These are phyloP conservation scores for Sporothrix humicola DNA, from an alignment of 2,329 filamentous ascomycete species.

Conservation along the genomic window DNA sequence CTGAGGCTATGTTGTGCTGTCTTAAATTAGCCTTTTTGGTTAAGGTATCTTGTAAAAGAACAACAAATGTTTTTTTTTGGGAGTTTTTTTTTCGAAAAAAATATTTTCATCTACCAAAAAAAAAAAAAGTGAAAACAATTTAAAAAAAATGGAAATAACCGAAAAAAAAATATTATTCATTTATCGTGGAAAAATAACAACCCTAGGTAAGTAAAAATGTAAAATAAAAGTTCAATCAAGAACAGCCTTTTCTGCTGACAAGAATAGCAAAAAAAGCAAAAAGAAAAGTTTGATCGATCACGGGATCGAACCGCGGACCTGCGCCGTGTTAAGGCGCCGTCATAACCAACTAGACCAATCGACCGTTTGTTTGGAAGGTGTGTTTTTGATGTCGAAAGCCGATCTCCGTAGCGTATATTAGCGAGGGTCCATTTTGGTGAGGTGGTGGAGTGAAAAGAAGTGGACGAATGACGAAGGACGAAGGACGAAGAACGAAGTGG, in stretches of 20 bases:
- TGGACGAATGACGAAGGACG: no score
- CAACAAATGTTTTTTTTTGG: no score
- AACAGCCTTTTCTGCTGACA: neutral
- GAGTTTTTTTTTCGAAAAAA: no score
- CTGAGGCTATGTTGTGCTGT: no score
- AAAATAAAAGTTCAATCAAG: neutral
- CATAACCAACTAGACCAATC: slow-evolving; percentile 33
- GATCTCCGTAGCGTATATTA: slow-evolving; percentile 8
- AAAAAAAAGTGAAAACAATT: no score
- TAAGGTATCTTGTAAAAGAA: no score
- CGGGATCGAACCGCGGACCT: slow-evolving; percentile 31
- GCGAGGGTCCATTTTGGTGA: neutral
- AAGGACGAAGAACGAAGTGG: neutral
- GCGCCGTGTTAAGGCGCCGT: slow-evolving; percentile 31
- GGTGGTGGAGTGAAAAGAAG: no score
- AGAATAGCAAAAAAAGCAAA: neutral
- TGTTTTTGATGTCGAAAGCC: slow-evolving; percentile 1
- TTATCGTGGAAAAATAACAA: no score
- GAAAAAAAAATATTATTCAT: no score
- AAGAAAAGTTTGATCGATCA: slow-evolving; percentile 21
- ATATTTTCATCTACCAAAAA: no score
- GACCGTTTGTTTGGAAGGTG: neutral
- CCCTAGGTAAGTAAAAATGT: neutral
- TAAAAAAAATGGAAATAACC: no score
- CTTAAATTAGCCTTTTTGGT: no score